phyloP scores from a whole-genome alignment of 139 green algal species.

The Chlamydomonas sp. region DNA sequence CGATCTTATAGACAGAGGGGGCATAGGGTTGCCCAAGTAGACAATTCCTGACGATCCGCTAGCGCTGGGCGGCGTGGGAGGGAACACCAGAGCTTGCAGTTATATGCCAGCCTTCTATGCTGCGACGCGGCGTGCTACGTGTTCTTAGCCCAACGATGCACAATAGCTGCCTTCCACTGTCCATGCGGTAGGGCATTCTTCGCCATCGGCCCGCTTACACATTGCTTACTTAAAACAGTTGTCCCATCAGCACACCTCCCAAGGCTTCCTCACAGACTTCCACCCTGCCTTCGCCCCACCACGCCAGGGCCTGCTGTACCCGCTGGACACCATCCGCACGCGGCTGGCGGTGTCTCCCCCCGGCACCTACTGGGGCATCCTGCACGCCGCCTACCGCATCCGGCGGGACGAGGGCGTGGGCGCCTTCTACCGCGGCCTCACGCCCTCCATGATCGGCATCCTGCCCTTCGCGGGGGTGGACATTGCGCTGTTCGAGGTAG shows the following conservation, averaged over 20 bases:
- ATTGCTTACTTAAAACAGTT: too few species aligned
- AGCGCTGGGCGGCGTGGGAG: too few species aligned
- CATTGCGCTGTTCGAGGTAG: conserved; percentile 86
- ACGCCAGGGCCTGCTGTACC: conserved; percentile 77
- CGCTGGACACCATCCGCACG: conserved; percentile 89
- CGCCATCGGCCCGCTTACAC: too few species aligned
- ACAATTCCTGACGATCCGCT: too few species aligned
- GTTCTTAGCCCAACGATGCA: not conserved
- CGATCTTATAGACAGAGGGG: too few species aligned
- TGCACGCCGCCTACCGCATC: conserved; percentile 64
- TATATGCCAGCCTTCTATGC: not conserved
- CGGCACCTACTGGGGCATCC: conserved; percentile 78
- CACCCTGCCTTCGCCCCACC: not conserved
- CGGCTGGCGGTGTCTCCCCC: conserved; percentile 79
- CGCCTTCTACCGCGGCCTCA: conserved; percentile 86
- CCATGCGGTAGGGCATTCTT: too few species aligned
- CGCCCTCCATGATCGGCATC: conserved; percentile 87
- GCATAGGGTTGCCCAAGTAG: too few species aligned
- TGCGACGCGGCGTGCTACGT: not conserved
- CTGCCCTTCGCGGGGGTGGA: conserved; percentile 92
- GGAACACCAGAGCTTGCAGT: not conserved
- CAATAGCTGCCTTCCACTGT: not conserved
- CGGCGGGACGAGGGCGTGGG: conserved; percentile 71
- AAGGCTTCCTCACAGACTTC: too few species aligned
- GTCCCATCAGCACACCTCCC: too few species aligned